These are phyloP conservation scores for Sporothrix schenckii DNA, from an alignment of 2,329 filamentous ascomycete species.

Conservation along the genomic window DNA sequence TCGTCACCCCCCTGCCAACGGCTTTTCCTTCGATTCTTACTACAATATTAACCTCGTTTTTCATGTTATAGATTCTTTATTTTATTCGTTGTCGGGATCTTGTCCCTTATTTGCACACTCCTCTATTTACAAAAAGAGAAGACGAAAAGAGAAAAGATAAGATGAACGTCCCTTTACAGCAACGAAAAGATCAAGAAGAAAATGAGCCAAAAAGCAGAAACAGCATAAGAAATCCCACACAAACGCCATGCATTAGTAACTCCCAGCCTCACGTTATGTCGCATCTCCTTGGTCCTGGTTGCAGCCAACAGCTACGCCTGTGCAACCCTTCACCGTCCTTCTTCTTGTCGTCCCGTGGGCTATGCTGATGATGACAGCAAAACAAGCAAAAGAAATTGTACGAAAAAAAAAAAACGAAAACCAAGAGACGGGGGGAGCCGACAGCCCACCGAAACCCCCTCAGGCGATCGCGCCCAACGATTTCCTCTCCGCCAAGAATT, in stretches of 20 bases:
- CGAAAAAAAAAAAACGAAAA: background rate
- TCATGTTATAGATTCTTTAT: background rate
- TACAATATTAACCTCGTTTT: background rate
- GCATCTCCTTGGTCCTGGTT: background rate
- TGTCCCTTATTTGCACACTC: background rate
- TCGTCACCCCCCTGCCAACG: too few relatives aligned
- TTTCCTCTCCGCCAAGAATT: background rate
- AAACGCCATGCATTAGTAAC: conserved; percentile 12
- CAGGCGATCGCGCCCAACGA: background rate
- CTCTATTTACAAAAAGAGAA: background rate
- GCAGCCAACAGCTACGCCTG: background rate
- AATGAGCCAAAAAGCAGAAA: background rate
- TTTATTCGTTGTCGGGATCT: background rate
- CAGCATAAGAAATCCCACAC: background rate
- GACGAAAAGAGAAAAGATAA: too few relatives aligned
- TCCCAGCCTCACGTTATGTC: background rate
- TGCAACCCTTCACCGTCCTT: background rate
- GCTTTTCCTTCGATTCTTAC: too few relatives aligned
- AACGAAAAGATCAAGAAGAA: background rate
- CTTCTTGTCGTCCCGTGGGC: background rate
- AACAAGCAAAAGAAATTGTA: background rate
- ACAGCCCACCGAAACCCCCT: background rate
- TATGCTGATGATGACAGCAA: conserved; percentile 12
- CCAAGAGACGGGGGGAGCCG: background rate
- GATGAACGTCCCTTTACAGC: background rate